A percentile compares a stretch with the other conserved stretches of the same genome.
Evolutionary conservation across 2,329 filamentous ascomycete genomes (phyloP).

Genomic region (Dryadomyces quercivorus): DNA sequence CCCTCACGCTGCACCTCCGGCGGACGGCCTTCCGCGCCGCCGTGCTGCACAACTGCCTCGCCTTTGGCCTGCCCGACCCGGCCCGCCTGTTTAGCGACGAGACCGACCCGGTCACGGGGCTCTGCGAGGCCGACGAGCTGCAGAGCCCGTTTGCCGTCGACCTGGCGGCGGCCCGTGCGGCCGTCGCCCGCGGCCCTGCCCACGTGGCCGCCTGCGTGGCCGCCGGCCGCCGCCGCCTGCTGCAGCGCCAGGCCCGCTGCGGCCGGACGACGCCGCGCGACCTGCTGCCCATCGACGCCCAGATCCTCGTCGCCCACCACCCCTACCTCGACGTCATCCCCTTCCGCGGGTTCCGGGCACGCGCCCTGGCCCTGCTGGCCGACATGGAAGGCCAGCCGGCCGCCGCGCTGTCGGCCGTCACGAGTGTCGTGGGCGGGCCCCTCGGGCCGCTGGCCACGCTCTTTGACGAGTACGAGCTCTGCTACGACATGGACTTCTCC

Average conservation of each 20-base stretch:
- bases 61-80: slow-evolving; percentile 17
- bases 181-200: slow-evolving; percentile 13
- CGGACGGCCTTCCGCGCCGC: not conserved
- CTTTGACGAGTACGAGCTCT: slow-evolving; percentile 24
- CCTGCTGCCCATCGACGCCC: slow-evolving; percentile 19
- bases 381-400: slow-evolving; percentile 8
- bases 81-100: slow-evolving; percentile 14
- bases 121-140: slow-evolving; percentile 10
- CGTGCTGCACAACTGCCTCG: slow-evolving; percentile 24
- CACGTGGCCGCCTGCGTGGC: slow-evolving; percentile 13
- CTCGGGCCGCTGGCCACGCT: slow-evolving; percentile 2
- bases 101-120: not conserved
- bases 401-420: not conserved
- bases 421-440: not conserved
- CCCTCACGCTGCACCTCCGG: not conserved
- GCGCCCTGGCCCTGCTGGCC: slow-evolving; percentile 14
- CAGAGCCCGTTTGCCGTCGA: slow-evolving; percentile 21
- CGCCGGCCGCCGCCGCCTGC: slow-evolving; percentile 4
- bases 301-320: slow-evolving; percentile 22
- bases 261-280: slow-evolving; percentile 14
- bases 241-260: slow-evolving; percentile 12
- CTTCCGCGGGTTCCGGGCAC: slow-evolving; percentile 20
- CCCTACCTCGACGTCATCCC: slow-evolving; percentile 24
- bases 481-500: slow-evolving; percentile 19
- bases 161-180: slow-evolving; percentile 14